A percentile compares a stretch with the other conserved stretches of the same genome.
Evolutionary conservation across 2,329 filamentous ascomycete genomes (phyloP).

Genomic region (Monosporascus sp.): DNA sequence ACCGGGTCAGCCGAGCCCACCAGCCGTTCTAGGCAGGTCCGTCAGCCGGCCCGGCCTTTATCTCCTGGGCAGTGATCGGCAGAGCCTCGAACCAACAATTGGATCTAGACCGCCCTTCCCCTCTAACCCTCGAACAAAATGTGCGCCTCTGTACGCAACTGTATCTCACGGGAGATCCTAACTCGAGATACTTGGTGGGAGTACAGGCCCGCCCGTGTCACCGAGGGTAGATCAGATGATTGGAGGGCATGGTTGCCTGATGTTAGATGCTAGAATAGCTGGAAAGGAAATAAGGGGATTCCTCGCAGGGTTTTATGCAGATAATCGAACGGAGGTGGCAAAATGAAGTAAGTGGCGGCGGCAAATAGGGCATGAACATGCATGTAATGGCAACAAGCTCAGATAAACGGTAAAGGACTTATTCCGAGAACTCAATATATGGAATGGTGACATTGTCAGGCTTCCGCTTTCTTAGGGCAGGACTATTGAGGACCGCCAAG

Average conservation of each 20-base stretch:
- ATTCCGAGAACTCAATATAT: too few relatives aligned
- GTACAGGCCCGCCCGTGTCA: neutral
- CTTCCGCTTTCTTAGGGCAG: too few relatives aligned
- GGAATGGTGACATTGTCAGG: too few relatives aligned
- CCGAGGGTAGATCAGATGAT: neutral
- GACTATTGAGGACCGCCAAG: neutral
- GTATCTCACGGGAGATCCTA: neutral
- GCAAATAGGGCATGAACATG: too few relatives aligned
- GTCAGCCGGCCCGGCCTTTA: neutral
- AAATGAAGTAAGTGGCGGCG: neutral
- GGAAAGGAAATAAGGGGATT: too few relatives aligned
- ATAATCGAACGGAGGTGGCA: neutral
- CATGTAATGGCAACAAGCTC: too few relatives aligned
- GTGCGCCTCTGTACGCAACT: neutral
- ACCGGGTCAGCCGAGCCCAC: neutral
- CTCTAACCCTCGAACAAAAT: too few relatives aligned
- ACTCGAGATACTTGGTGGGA: neutral
- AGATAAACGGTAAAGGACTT: too few relatives aligned
- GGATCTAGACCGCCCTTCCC: too few relatives aligned
- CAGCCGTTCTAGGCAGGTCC: neutral
- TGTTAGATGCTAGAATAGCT: too few relatives aligned
- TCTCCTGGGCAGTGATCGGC: neutral
- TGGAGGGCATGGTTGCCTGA: neutral
- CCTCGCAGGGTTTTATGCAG: neutral
- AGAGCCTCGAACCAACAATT: neutral